Evolutionary conservation across 148 eudicot species (phyloP), one percentile per base, ranked within the genome.

Genomic region (Fagopyrum tataricum): DNA sequence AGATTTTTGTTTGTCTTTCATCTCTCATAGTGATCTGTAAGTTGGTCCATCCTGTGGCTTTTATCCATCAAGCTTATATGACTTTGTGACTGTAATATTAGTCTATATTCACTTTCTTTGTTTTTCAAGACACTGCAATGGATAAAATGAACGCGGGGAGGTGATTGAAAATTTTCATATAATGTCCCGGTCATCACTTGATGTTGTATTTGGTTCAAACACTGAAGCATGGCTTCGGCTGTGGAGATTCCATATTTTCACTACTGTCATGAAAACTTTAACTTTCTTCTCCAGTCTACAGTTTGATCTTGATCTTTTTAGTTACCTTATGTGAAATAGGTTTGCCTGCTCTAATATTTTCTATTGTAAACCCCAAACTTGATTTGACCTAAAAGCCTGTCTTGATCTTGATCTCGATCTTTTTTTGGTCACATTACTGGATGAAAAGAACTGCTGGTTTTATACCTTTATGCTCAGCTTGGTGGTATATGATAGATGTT

Each of bases 1-100:
- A 1, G 12, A 18, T 7, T 55, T 55, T 5, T 55, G 1, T 5
- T 55, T 55, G 24, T 20, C 24, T 55, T 18, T 1, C 2, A 5
- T 10, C 26, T 20, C 11, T 21, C 62, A 55, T 55, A 20, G 37
- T 31, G 37, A 31, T 31, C 37, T 31, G 12, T 20, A 18, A 20
- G 62, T 20, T 55, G 62, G 62, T 55, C 8, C 62, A 55, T 61
- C 67, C 67, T 24, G 41, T 61, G 41, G 17, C 14, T 61, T 61
- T 61, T 61, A 17, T 61, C 67, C 40, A 24, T 61, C 31, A 6
- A 21, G 24, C 21, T 20, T 20, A 55, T 10, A 21, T 56, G 21
- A 21, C 26, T 56, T 56, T 23, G 37, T 13, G 4, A 56, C 10
- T 56, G 23, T 23, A 26, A 56, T 56, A 20, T 23, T 26, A 21